A percentile compares a stretch with the other conserved stretches of the same genome.
Evolutionary conservation across 768 basidiomycete genomes (phyloP).

Genomic region (Cystoderma amianthinum): DNA sequence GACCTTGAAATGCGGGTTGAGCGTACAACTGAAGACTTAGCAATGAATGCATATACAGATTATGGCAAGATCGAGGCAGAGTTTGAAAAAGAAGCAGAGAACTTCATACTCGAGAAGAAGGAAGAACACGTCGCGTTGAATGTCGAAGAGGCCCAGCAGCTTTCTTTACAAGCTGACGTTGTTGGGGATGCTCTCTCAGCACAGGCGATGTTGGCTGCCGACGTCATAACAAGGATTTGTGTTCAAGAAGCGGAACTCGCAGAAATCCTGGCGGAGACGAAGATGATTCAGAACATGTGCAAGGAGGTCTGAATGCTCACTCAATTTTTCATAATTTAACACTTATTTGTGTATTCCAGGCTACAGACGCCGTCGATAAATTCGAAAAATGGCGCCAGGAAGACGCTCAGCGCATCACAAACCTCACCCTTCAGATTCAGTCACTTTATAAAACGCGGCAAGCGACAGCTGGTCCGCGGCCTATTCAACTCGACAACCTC

Average conservation of each 20-base stretch:
- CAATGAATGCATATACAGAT: conserved; percentile 18
- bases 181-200: background rate
- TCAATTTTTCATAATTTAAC: background rate
- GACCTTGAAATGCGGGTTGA: conserved; percentile 10
- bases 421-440: conserved; percentile 16
- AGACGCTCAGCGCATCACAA: conserved; percentile 13
- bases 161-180: background rate
- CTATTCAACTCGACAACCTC: conserved; percentile 11
- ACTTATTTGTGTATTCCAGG: background rate
- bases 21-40: conserved; percentile 10
- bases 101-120: background rate
- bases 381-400: conserved; percentile 12
- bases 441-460: conserved; percentile 8
- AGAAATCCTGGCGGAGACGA: conserved; percentile 27
- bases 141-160: background rate
- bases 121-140: background rate
- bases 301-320: conserved; percentile 11
- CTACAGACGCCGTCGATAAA: conserved; percentile 10
- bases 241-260: conserved; percentile 18
- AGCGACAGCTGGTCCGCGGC: too few relatives aligned
- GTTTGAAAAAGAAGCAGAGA: conserved; percentile 44
- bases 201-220: conserved; percentile 4
- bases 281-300: conserved; percentile 27
- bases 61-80: conserved; percentile 59
- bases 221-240: conserved; percentile 9